Base-by-base conservation (phyloP, 768 basidiomycete species). In the Kwoniella sp. region DNA sequence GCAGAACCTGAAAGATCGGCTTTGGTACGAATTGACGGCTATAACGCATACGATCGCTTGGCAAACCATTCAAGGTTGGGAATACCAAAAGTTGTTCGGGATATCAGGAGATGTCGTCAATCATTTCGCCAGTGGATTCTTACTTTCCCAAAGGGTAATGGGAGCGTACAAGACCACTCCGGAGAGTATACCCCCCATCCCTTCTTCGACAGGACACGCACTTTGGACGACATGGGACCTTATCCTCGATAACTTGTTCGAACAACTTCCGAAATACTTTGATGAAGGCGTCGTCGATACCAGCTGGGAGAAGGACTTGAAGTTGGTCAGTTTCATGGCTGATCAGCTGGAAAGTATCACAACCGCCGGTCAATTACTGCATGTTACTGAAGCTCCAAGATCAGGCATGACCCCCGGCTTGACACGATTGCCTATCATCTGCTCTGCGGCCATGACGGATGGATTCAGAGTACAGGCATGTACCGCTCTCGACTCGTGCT, bases 201-300 rank as follows among this genome's bases (percentile, higher is more conserved):
- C 71, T 3, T 50, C 57, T 17, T 61, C 69, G 4, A 71, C 65
- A 0, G 51, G 69, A 8, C 75, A 77, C 54, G 33, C 65, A 1
- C 55, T 77, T 7, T 77, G 76, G 76, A 68, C 63, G 3, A 68
- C 67, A 9, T 77, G 76, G 76, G 76, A 77, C 47, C 58, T 77
- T 17, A 73, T 74, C 55, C 60, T 77, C 25, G 76, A 77, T 52
- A 74, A 72, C 40, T 60, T 77, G 21, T 77, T 77, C 58, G 71
- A 72, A 50, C 76, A 77, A 51, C 54, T 74, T 6, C 76, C 76
- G 0, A 46, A 63, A 25, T 72, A 63, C 52, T 68, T 71, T 49
- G 71, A 77, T 40, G 49, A 65, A 12, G 59, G 53, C 1, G 29
- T 17, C 0, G 47, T 50, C 12, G 68, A 67, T 36, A 22, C 36